A percentile compares a stretch with the other conserved stretches of the same genome.
Evolutionary conservation across 495 filamentous ascomycete species (phyloP).

Genomic region (Parathielavia hyrcaniae): DNA sequence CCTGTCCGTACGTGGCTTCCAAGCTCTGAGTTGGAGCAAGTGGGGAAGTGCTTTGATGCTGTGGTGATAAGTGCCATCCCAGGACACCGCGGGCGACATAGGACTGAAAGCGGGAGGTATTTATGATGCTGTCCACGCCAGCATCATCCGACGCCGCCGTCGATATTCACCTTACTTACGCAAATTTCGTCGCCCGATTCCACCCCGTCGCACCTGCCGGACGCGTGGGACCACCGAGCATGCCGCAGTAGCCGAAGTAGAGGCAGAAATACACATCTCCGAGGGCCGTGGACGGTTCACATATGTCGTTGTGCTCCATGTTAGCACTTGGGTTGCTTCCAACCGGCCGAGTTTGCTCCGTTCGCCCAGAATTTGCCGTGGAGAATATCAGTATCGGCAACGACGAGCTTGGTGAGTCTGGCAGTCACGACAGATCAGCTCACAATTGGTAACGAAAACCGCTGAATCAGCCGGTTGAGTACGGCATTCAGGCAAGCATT

Average conservation of each 20-base stretch:
- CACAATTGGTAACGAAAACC: slow-evolving; percentile 23
- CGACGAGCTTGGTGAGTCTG: background rate
- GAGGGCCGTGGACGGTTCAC: slow-evolving; percentile 9
- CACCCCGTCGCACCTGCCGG: background rate
- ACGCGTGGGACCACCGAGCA: slow-evolving; percentile 15
- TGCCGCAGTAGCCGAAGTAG: slow-evolving; percentile 13
- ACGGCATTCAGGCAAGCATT: background rate
- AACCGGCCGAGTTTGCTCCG: background rate
- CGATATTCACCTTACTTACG: background rate
- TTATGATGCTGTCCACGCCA: slow-evolving; percentile 2
- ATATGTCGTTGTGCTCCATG: background rate
- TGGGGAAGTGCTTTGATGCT: slow-evolving; percentile 6
- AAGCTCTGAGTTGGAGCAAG: slow-evolving; percentile 4
- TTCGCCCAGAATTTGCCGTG: slow-evolving; percentile 1
- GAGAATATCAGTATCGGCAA: slow-evolving; percentile 3
- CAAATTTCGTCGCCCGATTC: background rate
- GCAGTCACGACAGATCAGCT: slow-evolving; percentile 16
- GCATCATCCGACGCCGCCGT: background rate
- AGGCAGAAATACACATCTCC: slow-evolving; percentile 14
- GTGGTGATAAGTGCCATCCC: too few species aligned
- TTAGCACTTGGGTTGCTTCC: background rate
- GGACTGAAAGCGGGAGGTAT: slow-evolving; percentile 3
- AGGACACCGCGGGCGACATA: too few species aligned
- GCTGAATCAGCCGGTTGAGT: slow-evolving; percentile 15
- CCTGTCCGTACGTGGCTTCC: background rate